Evolutionary conservation across 192 early-diverging fungal genomes (phyloP).

Genomic region (Entomortierella lignicola): DNA sequence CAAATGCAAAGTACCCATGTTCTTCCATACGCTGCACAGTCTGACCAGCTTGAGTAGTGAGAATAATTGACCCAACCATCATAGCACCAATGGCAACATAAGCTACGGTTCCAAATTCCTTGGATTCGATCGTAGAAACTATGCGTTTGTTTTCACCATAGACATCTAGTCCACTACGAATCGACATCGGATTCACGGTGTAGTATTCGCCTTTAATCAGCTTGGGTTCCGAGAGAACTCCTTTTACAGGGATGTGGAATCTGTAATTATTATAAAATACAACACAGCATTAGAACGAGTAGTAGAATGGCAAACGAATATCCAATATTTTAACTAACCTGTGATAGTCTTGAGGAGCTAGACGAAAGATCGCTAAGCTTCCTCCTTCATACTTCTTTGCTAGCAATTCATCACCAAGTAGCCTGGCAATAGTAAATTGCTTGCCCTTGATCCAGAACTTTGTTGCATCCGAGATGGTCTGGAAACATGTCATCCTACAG

Average conservation of each 20-base stretch:
- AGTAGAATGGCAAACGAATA: neutral
- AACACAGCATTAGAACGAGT: neutral
- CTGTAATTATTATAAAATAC: constrained; percentile 4
- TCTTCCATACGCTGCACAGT: constrained; percentile 75
- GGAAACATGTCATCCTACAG: constrained; percentile 76
- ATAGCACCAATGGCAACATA: constrained; percentile 83
- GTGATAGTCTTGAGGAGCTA: constrained; percentile 91
- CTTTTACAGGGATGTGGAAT: constrained; percentile 78
- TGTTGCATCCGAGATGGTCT: constrained; percentile 71
- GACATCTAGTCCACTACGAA: constrained; percentile 75
- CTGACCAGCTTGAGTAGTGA: constrained; percentile 61
- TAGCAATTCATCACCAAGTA: constrained; percentile 64
- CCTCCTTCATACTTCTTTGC: constrained; percentile 71
- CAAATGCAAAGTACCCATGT: constrained; percentile 86
- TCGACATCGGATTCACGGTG: constrained; percentile 89
- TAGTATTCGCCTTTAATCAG: constrained; percentile 76
- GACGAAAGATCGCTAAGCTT: constrained; percentile 73
- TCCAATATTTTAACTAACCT: constrained; percentile 43
- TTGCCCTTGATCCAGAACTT: constrained; percentile 86
- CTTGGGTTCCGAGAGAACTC: constrained; percentile 64
- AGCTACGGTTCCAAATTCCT: constrained; percentile 76
- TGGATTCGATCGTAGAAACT: constrained; percentile 71
- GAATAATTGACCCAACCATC: constrained; percentile 84
- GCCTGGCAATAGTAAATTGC: constrained; percentile 70
- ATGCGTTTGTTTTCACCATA: constrained; percentile 82